Evolutionary conservation across 148 eudicot species (phyloP).

Genomic region (Selenicereus undatus): DNA sequence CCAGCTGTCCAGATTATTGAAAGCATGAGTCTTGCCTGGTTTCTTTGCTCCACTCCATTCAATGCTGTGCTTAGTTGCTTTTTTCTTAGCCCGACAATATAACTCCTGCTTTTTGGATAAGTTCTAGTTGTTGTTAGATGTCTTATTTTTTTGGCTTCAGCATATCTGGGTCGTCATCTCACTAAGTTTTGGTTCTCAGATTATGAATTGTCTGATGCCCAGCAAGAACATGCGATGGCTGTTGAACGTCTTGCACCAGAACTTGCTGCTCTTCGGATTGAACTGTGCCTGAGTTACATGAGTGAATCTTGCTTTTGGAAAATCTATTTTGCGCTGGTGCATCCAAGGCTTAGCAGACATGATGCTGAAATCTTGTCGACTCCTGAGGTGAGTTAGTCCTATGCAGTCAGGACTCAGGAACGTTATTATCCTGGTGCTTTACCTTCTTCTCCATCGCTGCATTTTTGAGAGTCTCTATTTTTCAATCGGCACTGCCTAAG

Average conservation of each 20-base stretch:
- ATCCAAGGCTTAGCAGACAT: slow-evolving; percentile 62
- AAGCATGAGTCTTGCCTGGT: not conserved
- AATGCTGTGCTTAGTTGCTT: not conserved
- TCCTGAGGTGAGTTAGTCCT: slow-evolving; percentile 57
- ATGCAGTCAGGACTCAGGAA: not conserved
- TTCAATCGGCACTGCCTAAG: no score
- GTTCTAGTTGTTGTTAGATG: not conserved
- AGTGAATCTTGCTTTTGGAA: slow-evolving; percentile 87
- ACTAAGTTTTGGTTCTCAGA: slow-evolving; percentile 37
- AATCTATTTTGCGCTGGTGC: slow-evolving; percentile 90
- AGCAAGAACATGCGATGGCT: slow-evolving; percentile 94
- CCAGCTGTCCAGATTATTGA: no score
- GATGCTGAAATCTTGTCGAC: slow-evolving; percentile 78
- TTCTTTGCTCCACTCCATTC: not conserved
- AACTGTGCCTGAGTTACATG: slow-evolving; percentile 90
- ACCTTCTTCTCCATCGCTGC: not conserved
- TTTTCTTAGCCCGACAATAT: not conserved
- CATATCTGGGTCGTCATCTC: slow-evolving; percentile 2
- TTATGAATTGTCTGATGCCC: slow-evolving; percentile 87
- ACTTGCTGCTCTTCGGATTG: slow-evolving; percentile 78
- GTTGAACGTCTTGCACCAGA: slow-evolving; percentile 85
- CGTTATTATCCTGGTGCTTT: not conserved
- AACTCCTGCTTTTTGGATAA: not conserved
- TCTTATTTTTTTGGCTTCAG: not conserved
- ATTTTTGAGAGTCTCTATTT: not conserved